Base-by-base conservation (phyloP, 805 yeast species). In the Priceomyces carsonii region DNA sequence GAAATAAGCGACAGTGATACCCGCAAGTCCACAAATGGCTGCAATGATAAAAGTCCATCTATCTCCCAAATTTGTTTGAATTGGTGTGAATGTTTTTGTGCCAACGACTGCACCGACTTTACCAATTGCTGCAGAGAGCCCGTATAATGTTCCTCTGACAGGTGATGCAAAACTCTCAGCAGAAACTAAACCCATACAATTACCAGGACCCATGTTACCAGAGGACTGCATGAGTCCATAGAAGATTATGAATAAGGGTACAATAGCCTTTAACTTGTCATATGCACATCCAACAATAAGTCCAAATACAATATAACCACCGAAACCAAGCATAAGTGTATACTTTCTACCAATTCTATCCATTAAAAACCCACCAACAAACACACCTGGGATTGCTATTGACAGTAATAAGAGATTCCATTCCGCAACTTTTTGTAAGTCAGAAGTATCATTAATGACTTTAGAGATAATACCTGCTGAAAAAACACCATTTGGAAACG, bases 21-120 rank as follows among this genome's bases (percentile, higher is more conserved):
- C 93, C 5, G 66, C 66, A 6, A 77, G 58, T 35, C 93, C 91
- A 49, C 85, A 72, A 33, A 75, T 64, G 9, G 93, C 93, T 17
- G 90, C 85, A 48, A 85, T 81, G 45, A 85, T 84, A 50, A 85
- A 85, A 5, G 91, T 84, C 86, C 87, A 85, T 40, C 64, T 64
- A 47, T 76, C 66, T 22, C 93, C 93, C 43, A 81, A 64, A 51
- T 82, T 58, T 26, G 50, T 58, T 59, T 80, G 78, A 45, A 85
- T 82, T 12, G 87, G 84, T 7, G 80, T 76, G 61, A 85, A 85
- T 12, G 74, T 73, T 54, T 80, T 76, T 16, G 89, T 82, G 18
- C 93, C 93, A 14, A 82, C 79, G 15, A 82, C 89, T n/a, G 91
- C 93, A 38, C 93, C 95, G 17, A 82, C 83, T 57, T 85, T 85